Evolutionary conservation across 2,329 filamentous ascomycete genomes (phyloP).

Genomic region (Golovinomyces cichoracearum): DNA sequence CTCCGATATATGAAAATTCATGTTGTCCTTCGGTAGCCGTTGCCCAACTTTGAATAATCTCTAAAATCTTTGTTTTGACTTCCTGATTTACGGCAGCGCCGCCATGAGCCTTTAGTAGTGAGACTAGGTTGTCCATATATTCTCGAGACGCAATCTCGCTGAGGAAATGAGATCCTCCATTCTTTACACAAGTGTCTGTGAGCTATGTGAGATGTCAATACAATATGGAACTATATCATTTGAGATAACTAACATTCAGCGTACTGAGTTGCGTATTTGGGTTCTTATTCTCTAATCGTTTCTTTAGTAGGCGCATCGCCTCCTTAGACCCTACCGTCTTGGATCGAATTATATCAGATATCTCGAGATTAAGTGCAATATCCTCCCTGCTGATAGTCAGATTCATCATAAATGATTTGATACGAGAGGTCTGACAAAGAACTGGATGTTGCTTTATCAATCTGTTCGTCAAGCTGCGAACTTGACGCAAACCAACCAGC

Average conservation of each 20-base stretch:
- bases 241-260: constrained; percentile 38
- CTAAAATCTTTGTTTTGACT: constrained; percentile 72
- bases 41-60: constrained; percentile 83
- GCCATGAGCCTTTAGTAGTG: constrained; percentile 60
- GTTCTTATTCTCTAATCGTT: constrained; percentile 87
- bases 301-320: constrained; percentile 89
- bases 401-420: not conserved
- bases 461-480: constrained; percentile 83
- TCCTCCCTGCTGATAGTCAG: constrained; percentile 41
- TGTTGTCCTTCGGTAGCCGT: constrained; percentile 62
- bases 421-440: constrained; percentile 32
- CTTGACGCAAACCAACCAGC: constrained; percentile 90
- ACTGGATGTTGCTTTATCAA: constrained; percentile 88
- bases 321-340: constrained; percentile 95
- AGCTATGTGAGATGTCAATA: constrained; percentile 25
- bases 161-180: constrained; percentile 86
- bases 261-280: constrained; percentile 88
- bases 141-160: constrained; percentile 85
- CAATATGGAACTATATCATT: not conserved
- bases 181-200: constrained; percentile 95
- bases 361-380: constrained; percentile 90
- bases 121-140: constrained; percentile 93
- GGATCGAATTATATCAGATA: constrained; percentile 88
- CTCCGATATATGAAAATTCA: constrained; percentile 63
- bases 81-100: constrained; percentile 51